phyloP scores from a whole-genome alignment of 176 grass and related monocot species.

The Lolium rigidum region DNA sequence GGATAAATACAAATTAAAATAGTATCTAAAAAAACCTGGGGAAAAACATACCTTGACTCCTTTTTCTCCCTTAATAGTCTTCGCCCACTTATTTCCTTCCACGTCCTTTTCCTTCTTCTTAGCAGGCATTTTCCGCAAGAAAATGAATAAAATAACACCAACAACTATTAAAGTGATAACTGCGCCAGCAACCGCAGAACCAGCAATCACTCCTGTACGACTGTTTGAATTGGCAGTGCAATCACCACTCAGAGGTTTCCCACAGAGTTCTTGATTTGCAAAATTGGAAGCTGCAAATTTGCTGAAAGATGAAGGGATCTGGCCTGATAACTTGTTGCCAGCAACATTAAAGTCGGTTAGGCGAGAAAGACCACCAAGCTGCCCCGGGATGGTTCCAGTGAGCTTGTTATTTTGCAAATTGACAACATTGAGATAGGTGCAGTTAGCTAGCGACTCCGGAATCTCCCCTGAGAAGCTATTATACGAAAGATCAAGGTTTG shows the following conservation, averaged over 20 bases:
- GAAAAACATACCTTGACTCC: slow-evolving; percentile 69
- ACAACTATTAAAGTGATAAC: slow-evolving; percentile 62
- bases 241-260: slow-evolving; percentile 52
- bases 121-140: slow-evolving; percentile 68
- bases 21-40: slow-evolving; percentile 1
- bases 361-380: slow-evolving; percentile 60
- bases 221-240: slow-evolving; percentile 47
- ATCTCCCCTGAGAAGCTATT: slow-evolving; percentile 90
- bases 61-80: slow-evolving; percentile 88
- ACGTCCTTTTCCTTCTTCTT: slow-evolving; percentile 82
- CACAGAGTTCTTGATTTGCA: slow-evolving; percentile 74
- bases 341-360: slow-evolving; percentile 69
- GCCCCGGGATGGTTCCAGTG: slow-evolving; percentile 68
- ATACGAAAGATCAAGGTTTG: slow-evolving; percentile 82
- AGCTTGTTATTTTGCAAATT: slow-evolving; percentile 80
- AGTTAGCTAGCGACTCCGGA: slow-evolving; percentile 65
- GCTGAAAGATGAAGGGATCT: slow-evolving; percentile 48
- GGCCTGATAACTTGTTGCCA: slow-evolving; percentile 71
- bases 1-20: neutral
- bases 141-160: slow-evolving; percentile 72
- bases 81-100: slow-evolving; percentile 98
- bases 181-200: slow-evolving; percentile 81
- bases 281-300: slow-evolving; percentile 46
- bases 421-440: slow-evolving; percentile 75
- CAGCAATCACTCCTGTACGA: slow-evolving; percentile 61